Conservation (phyloP, 306 rosid genomes). For the Dalbergia oliveri region DNA sequence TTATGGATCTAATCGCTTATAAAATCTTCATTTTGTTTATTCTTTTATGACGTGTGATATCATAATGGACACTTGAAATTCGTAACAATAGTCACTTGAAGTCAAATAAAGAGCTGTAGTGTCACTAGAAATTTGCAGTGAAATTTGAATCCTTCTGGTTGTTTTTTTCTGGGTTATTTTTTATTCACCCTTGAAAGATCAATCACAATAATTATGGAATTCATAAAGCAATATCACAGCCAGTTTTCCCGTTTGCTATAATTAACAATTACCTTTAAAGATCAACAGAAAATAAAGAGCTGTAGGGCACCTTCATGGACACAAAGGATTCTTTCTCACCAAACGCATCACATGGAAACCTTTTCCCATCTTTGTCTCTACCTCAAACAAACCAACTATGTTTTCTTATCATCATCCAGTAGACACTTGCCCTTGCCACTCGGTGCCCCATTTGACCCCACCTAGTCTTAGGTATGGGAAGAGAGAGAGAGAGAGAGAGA, state of each 20-base stretch:
- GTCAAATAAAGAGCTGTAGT: too few relatives aligned
- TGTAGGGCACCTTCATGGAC: conserved; percentile 64
- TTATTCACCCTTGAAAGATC: conserved; percentile 14
- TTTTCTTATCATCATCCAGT: conserved; percentile 53
- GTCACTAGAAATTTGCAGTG: conserved; percentile 9
- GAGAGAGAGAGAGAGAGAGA: background rate
- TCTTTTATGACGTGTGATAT: too few relatives aligned
- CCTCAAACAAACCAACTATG: conserved; percentile 52
- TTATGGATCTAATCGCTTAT: background rate
- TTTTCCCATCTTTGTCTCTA: conserved; percentile 61
- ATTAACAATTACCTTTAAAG: conserved; percentile 39
- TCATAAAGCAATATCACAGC: conserved; percentile 17
- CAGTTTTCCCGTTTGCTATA: conserved; percentile 23
- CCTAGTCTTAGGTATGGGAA: conserved; percentile 39
- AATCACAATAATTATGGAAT: conserved; percentile 25
- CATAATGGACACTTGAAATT: background rate
- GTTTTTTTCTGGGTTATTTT: background rate
- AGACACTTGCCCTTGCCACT: conserved; percentile 56
- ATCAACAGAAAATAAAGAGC: conserved; percentile 55
- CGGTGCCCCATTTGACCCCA: conserved; percentile 53
- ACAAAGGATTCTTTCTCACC: conserved; percentile 49
- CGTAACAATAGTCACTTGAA: background rate
- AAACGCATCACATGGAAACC: conserved; percentile 59
- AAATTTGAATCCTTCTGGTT: conserved; percentile 2
- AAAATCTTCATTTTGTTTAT: background rate